Evolutionary conservation across 2,329 filamentous ascomycete genomes (phyloP), one percentile per base, ranked within the genome.

Genomic region (Cryoendolithus antarcticus): DNA sequence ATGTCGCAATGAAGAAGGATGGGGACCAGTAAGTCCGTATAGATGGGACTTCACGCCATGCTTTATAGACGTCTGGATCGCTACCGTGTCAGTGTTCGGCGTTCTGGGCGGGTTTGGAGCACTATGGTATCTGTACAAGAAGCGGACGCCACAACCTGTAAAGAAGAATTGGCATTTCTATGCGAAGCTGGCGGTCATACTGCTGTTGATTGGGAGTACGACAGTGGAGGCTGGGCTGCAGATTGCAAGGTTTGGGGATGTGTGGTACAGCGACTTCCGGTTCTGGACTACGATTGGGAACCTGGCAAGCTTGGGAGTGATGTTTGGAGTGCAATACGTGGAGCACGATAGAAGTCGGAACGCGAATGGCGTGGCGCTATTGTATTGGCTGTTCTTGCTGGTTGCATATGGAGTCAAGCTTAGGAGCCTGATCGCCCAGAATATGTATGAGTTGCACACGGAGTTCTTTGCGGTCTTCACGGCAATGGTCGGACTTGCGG

Each of bases 11-110:
- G 69, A 71, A 39, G 89, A 96, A 64, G 93, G 91, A 55, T 98
- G 91, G 91, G 93, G 93, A 1, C 91, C 91, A 13, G 59, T 98
- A 58, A 95, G 86, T 62, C 78, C 80, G 29, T 71, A 78, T 49
- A 74, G 89, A 60, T 95, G 86, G 62, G 91, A 98, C 65, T 86
- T 98, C 55, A 96, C 91, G 10, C 89, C 91, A 32, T 98, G 91
- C 67, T 98, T 98, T 58, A 77, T 96, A 53, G 93, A 98, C 59
- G 75, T 93, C 13, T 88, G 85, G 76, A 75, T 96, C 43, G 76
- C 82, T 29, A 65, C 72, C 2, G 83, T 94, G 21, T 52, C 53
- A 13, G 84, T 85, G 6, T 93, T 81, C 65, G 88, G 89, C n/a
- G 69, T 95, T 15, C 40, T 95, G 15, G 72, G 80, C 46, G 91